These are phyloP conservation scores for Trypanosoma vivax DNA, from an alignment of 208 protist genomes.

Conservation along the genomic window DNA sequence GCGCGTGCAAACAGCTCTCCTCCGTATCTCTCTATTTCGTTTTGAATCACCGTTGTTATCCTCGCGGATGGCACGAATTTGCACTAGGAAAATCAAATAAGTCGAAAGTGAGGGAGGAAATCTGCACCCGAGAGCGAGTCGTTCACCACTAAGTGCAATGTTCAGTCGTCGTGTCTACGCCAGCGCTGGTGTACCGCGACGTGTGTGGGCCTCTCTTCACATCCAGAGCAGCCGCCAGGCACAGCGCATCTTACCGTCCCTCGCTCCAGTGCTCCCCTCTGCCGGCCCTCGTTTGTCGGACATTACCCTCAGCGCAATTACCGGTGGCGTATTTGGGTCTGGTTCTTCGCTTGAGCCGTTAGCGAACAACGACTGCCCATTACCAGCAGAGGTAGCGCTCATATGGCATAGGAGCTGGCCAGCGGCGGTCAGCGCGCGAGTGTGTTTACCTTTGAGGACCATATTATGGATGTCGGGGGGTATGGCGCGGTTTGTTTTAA, in stretches of 20 bases:
- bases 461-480: constrained; percentile 20
- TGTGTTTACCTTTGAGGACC: constrained; percentile 21
- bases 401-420: not conserved
- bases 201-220: constrained; percentile 58
- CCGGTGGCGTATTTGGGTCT: no score
- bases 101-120: not conserved
- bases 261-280: constrained; percentile 27
- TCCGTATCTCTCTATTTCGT: no score
- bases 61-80: no score
- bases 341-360: not conserved
- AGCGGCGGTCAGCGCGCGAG: not conserved
- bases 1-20: no score
- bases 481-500: constrained; percentile 11
- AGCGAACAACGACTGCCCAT: not conserved
- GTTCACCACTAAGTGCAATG: no score
- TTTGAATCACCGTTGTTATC: no score
- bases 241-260: constrained; percentile 45
- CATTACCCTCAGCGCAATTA: no score
- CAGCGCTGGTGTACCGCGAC: constrained; percentile 61
- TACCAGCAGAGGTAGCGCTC: not conserved
- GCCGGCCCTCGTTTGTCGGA: no score
- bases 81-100: not conserved
- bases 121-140: not conserved
- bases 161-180: constrained; percentile 79
- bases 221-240: constrained; percentile 61